Percentiles rank a stretch among this genome's conserved stretches.
Conservation (phyloP, 2,329 filamentous ascomycete species). For the Paecilomyces niveus region DNA sequence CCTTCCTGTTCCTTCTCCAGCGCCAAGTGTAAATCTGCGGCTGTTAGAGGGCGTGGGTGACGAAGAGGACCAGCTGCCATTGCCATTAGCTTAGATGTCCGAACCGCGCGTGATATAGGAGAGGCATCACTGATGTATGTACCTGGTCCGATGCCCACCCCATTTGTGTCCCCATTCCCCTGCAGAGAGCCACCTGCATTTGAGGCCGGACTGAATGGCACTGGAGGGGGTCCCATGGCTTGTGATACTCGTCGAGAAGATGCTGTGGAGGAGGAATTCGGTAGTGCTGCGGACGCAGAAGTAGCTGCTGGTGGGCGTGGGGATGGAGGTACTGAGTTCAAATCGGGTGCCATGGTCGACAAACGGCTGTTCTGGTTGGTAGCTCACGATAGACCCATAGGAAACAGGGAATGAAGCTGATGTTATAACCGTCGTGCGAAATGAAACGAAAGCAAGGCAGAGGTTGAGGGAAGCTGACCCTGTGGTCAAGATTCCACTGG, state of each 20-base stretch:
- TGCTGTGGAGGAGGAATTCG: constrained; percentile 27
- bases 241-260: constrained; percentile 42
- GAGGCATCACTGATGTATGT: constrained; percentile 6
- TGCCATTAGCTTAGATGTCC: constrained; percentile 1
- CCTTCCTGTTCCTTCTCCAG: constrained; percentile 94
- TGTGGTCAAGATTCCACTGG: not conserved
- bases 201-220: constrained; percentile 22
- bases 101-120: not conserved
- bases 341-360: constrained; percentile 41
- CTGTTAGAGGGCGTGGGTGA: constrained; percentile 80
- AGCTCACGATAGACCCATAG: not conserved
- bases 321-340: constrained; percentile 36
- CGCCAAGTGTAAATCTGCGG: constrained; percentile 80
- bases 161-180: constrained; percentile 25
- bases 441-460: not conserved
- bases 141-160: constrained; percentile 35
- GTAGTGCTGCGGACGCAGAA: constrained; percentile 18
- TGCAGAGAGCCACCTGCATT: constrained; percentile 18
- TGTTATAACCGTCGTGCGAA: not conserved
- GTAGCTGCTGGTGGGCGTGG: constrained; percentile 25
- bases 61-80: constrained; percentile 59
- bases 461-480: not conserved
- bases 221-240: constrained; percentile 38
- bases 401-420: not conserved
- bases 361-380: constrained; percentile 1